phyloP scores from a whole-genome alignment of 805 yeast genomes.

The Limtongia smithiae region DNA sequence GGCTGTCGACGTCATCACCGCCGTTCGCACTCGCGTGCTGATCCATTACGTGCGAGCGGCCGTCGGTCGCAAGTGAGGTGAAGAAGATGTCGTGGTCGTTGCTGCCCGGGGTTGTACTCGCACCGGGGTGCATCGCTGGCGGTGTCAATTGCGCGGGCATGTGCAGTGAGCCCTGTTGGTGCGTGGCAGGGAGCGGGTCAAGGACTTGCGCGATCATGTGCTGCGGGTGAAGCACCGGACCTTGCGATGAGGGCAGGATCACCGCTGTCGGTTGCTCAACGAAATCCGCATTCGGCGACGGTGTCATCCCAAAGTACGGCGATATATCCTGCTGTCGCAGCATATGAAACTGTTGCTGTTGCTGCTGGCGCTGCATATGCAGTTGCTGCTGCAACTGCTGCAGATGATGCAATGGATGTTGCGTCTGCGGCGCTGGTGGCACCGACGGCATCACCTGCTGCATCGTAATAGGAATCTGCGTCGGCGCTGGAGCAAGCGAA shows the following conservation, averaged over 20 bases:
- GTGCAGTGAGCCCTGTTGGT: too few species aligned
- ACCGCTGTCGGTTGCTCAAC: constrained; percentile 2
- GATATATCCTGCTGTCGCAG: not conserved
- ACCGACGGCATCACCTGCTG: constrained; percentile 8
- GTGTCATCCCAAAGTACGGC: not conserved
- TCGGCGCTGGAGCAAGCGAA: too few species aligned
- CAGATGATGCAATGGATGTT: not conserved
- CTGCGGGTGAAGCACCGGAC: constrained; percentile 18
- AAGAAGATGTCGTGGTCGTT: constrained; percentile 15
- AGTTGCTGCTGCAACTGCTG: constrained; percentile 3
- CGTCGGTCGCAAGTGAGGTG: constrained; percentile 24
- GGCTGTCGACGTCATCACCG: constrained; percentile 18
- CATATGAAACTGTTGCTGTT: constrained; percentile 6
- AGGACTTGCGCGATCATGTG: constrained; percentile 8
- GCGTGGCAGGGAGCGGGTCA: constrained; percentile 4
- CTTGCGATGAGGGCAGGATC: constrained; percentile 14
- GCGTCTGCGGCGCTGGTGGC: not conserved
- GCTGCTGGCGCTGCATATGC: constrained; percentile 2
- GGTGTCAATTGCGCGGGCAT: too few species aligned
- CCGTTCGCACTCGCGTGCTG: constrained; percentile 22
- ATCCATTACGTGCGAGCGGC: constrained; percentile 25
- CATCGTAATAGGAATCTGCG: constrained; percentile 1
- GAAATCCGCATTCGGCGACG: constrained; percentile 1
- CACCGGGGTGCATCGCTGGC: not conserved
- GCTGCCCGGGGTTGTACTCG: too few species aligned